A percentile compares a stretch with the other conserved stretches of the same genome.
Conservation (phyloP, 306 rosid genomes). For the Luffa acutangula region DNA sequence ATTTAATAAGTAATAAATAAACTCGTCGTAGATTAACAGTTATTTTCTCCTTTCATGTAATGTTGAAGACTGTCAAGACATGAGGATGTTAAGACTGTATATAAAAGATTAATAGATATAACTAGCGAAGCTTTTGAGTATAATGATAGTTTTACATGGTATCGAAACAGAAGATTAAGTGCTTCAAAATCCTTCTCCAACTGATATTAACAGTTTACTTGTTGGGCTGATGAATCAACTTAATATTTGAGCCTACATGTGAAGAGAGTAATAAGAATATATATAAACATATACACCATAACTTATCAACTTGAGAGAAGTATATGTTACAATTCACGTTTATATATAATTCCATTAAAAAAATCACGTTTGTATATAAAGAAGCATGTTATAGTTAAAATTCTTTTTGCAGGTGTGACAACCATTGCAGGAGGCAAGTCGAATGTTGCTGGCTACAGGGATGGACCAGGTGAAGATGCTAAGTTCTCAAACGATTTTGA, state of each 20-base stretch:
- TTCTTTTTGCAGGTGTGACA: constrained; percentile 57
- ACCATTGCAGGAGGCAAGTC: constrained; percentile 98
- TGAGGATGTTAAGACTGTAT: neutral
- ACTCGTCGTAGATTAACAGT: neutral
- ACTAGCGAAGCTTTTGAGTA: neutral
- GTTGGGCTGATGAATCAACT: neutral
- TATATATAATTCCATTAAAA: neutral
- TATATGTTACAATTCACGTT: neutral
- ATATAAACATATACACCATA: no score
- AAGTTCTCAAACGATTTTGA: constrained; percentile 92
- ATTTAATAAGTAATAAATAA: neutral
- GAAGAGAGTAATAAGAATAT: neutral
- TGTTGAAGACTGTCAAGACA: neutral
- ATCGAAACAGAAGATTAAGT: neutral
- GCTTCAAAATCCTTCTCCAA: neutral
- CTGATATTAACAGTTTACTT: neutral
- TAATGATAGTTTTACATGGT: neutral
- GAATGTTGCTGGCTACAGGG: constrained; percentile 79
- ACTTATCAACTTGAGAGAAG: neutral
- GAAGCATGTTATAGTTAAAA: constrained; percentile 5
- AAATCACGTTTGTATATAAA: neutral
- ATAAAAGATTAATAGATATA: neutral
- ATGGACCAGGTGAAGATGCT: constrained; percentile 97
- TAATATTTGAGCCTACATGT: neutral
- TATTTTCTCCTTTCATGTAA: neutral